A percentile compares a stretch with the other conserved stretches of the same genome.
Conservation (phyloP, 305 asterid genomes). For the Plantago rigida region DNA sequence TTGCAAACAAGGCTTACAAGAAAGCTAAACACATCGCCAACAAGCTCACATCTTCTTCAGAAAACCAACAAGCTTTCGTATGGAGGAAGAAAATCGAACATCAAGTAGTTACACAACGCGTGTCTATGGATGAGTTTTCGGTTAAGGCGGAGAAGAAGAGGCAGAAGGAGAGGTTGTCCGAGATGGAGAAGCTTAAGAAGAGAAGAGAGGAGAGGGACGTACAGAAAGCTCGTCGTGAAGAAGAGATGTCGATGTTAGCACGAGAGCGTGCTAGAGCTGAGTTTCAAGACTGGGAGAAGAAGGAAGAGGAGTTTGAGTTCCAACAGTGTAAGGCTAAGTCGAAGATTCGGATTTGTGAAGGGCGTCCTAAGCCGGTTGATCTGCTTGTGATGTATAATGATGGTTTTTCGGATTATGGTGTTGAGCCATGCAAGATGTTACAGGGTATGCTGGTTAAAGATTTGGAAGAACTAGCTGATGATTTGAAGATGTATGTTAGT, state of each 20-base stretch:
- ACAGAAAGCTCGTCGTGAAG: not conserved
- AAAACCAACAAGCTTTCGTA: not conserved
- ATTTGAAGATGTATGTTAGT: conserved; percentile 71
- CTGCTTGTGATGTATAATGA: not conserved
- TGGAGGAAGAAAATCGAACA: not conserved
- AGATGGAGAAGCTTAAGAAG: not conserved
- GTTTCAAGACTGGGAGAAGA: not conserved
- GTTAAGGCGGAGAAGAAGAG: not conserved
- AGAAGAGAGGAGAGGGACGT: not conserved
- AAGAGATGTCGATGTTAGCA: not conserved
- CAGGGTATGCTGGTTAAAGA: conserved; percentile 63
- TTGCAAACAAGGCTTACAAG: too few relatives aligned
- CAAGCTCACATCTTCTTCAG: not conserved
- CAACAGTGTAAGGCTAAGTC: not conserved
- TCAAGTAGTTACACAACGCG: not conserved
- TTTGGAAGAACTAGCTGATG: conserved; percentile 72
- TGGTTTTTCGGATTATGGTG: not conserved
- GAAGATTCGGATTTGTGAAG: not conserved
- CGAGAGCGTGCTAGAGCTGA: conserved; percentile 1
- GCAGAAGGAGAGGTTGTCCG: not conserved
- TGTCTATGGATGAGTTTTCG: not conserved
- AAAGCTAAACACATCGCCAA: not conserved
- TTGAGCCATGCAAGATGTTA: not conserved
- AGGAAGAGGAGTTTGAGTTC: not conserved
- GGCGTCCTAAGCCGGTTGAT: not conserved